A percentile compares a stretch with the other conserved stretches of the same genome.
These are phyloP conservation scores for Pythium pyrilobum DNA, from an alignment of 352 stramenopile species.

Conservation along the genomic window DNA sequence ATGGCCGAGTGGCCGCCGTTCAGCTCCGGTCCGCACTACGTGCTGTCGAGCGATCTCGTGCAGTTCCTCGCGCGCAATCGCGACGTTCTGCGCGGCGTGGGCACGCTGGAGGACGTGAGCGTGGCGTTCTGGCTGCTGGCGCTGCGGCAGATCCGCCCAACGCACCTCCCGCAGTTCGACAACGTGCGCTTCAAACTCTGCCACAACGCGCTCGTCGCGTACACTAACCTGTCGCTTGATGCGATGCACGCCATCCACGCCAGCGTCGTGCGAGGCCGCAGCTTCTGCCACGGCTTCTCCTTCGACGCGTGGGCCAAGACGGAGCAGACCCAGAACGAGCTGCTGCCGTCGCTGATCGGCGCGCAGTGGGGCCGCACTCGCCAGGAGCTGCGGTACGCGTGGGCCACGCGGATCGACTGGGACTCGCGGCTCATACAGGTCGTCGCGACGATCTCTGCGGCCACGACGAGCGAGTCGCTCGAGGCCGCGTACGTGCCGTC, in stretches of 20 bases:
- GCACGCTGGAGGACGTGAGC: slow-evolving; percentile 45
- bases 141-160: slow-evolving; percentile 33
- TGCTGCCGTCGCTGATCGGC: background rate
- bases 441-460: background rate
- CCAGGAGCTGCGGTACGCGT: background rate
- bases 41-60: slow-evolving; percentile 25
- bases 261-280: background rate
- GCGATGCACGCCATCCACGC: background rate
- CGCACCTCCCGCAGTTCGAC: slow-evolving; percentile 31
- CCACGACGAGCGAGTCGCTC: background rate
- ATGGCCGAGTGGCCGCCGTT: slow-evolving; percentile 18
- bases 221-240: slow-evolving; percentile 23
- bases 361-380: too few relatives aligned
- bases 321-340: background rate
- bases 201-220: slow-evolving; percentile 25
- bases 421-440: background rate
- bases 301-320: background rate
- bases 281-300: background rate
- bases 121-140: slow-evolving; percentile 26
- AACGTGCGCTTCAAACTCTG: slow-evolving; percentile 32
- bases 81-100: background rate
- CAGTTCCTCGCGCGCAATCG: slow-evolving; percentile 25
- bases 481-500: background rate
- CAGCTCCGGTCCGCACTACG: slow-evolving; percentile 25
- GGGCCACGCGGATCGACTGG: background rate